Base-by-base conservation (phyloP, 192 early-diverging fungal genomes). In the Umbelopsis vinacea region DNA sequence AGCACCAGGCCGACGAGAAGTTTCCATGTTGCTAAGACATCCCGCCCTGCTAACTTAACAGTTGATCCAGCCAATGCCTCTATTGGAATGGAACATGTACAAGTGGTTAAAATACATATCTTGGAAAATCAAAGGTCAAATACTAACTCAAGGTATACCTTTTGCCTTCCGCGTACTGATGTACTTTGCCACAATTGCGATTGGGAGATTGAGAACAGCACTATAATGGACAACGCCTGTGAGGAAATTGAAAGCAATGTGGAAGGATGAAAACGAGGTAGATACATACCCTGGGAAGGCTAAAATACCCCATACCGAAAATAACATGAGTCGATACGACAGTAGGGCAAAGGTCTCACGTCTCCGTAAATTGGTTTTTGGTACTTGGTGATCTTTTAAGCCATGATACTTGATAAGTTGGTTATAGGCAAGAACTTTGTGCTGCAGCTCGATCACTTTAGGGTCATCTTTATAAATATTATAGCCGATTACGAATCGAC, bases 1-100 rank as follows among this genome's bases (percentile, higher is more conserved):
- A 96, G 82, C 1, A 88, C 93, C 38, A 92, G 76, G 29, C 88
- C 89, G 35, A 95, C 90, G 22, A 95, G 80, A 22, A 95, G 81
- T 74, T 98, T 98, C 97, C 96, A 98, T 4, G 97, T 97, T 0
- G 93, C 95, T 19, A 99, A 82, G 3, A 99, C 97, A 73, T 99
- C 97, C 40, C 91, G 87, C 21, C 94, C 97, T 63, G 91, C 91
- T 68, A 99, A 87, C 78, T 99, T 99, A 38, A 99, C 95, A 26
- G 88, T 92, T 6, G 95, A 97, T 23, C 84, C 91, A 6, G 90
- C 92, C 67, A 95, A 83, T 0, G 96, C 96, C 67, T 93, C 93
- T 77, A 73, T 82, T 12, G 35, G 38, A 37, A 1, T 6, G 3
- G 14, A 69, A 19, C 19, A 46, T 26, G 48, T 17, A n/a, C 14